Evolutionary conservation across 306 rosid genomes (phyloP).

Genomic region (Cyclanthera cordifolia): DNA sequence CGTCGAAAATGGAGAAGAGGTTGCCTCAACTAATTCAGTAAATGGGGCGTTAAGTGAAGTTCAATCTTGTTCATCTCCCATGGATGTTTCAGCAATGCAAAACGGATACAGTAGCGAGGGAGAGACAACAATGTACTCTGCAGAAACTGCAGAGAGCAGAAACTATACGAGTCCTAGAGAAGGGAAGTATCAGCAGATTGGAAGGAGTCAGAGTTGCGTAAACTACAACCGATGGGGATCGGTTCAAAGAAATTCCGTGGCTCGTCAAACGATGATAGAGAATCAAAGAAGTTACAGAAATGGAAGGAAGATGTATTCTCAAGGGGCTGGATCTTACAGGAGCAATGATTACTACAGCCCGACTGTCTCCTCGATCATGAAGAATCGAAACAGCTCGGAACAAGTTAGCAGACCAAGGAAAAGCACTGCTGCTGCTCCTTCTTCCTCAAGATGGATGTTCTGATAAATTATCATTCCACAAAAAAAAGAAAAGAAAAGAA

Average conservation of each 20-base stretch:
- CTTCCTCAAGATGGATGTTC: conserved; percentile 90
- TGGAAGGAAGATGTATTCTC: conserved; percentile 80
- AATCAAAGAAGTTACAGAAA: conserved; percentile 66
- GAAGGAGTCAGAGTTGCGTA: conserved; percentile 95
- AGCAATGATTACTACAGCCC: conserved; percentile 92
- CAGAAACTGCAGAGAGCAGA: conserved; percentile 91
- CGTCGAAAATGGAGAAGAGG: conserved; percentile 39
- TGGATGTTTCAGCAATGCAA: conserved; percentile 40
- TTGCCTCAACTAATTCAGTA: conserved; percentile 68
- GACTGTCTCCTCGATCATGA: conserved; percentile 89
- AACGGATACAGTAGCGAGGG: conserved; percentile 74
- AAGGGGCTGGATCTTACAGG: conserved; percentile 77
- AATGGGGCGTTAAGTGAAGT: conserved; percentile 63
- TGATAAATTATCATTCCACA: conserved; percentile 17
- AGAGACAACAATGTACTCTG: conserved; percentile 98
- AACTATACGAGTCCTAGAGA: conserved; percentile 72
- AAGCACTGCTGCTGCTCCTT: conserved; percentile 72
- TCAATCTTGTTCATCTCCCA: conserved; percentile 65
- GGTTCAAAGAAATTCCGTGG: conserved; percentile 46
- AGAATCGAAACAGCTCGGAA: conserved; percentile 50
- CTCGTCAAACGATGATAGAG: conserved; percentile 45
- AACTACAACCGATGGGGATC: conserved; percentile 69
- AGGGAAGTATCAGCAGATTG: conserved; percentile 62
- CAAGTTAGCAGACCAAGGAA: conserved; percentile 50
- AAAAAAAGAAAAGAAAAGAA: neutral